Conservation (phyloP, 78 protist genomes). For the Dictyostelium brefeldianum region DNA sequence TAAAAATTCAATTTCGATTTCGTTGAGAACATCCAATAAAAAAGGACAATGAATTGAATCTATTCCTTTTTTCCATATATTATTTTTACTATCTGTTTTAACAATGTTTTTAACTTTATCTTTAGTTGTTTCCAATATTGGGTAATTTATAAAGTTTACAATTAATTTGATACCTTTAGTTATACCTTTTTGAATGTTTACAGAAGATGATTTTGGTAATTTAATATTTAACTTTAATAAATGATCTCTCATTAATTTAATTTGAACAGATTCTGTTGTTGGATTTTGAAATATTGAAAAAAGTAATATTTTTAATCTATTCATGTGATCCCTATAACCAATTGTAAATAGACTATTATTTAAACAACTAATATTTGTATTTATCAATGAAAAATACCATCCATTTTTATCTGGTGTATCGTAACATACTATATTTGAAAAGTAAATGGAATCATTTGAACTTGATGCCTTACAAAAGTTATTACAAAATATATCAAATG, state of each 20-base stretch:
- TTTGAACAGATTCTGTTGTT: constrained; percentile 30
- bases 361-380: constrained; percentile 39
- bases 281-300: constrained; percentile 53
- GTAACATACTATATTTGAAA: constrained; percentile 50
- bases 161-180: constrained; percentile 40
- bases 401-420: constrained; percentile 38
- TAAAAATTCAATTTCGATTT: constrained; percentile 27
- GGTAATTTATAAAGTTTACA: constrained; percentile 1
- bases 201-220: constrained; percentile 2
- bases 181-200: constrained; percentile 38
- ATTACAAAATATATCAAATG: constrained; percentile 65
- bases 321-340: constrained; percentile 40
- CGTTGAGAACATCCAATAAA: constrained; percentile 19
- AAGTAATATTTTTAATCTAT: constrained; percentile 32
- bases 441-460: background rate
- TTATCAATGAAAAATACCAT: constrained; percentile 59
- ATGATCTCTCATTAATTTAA: constrained; percentile 36
- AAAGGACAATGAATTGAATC: constrained; percentile 64
- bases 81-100: background rate
- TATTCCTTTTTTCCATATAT: constrained; percentile 58
- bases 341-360: constrained; percentile 63
- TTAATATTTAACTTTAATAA: constrained; percentile 8
- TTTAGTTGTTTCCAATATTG: constrained; percentile 45
- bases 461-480: background rate
- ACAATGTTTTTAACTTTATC: constrained; percentile 42